Evolutionary conservation across 2,329 filamentous ascomycete species (phyloP).

Genomic region (Aspergillus eucalypticola): DNA sequence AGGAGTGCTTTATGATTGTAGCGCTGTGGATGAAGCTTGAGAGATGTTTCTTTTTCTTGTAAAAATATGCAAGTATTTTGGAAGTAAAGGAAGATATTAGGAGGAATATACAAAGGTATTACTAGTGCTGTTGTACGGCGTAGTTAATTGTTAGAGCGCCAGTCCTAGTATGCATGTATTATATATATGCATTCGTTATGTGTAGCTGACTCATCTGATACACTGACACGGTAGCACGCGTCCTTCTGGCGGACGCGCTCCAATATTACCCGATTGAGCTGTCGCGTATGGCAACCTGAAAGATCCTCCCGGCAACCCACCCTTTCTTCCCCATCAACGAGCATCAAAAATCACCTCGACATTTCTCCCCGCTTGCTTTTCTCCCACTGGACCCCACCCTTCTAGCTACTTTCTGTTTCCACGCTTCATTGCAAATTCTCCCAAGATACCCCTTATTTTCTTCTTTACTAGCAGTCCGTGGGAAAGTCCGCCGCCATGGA

Average conservation of each 20-base stretch:
- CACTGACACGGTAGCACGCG: conserved; percentile 15
- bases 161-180: too few species aligned
- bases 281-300: conserved; percentile 24
- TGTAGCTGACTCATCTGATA: conserved; percentile 22
- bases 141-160: too few species aligned
- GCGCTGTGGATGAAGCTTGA: too few species aligned
- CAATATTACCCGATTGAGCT: conserved; percentile 38
- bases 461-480: conserved; percentile 10
- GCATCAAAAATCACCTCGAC: conserved; percentile 16
- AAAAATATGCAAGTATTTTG: accelerated
- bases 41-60: too few species aligned
- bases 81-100: too few species aligned
- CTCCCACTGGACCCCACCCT: conserved; percentile 13
- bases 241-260: conserved; percentile 26
- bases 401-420: not conserved
- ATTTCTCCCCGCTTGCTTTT: conserved; percentile 7
- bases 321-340: conserved; percentile 15
- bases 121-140: too few species aligned
- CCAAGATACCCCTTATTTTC: not conserved
- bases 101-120: not conserved
- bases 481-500: conserved; percentile 59
- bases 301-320: conserved; percentile 26
- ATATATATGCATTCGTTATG: too few species aligned
- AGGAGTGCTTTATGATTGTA: too few species aligned
- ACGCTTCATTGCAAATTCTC: conserved; percentile 9